Percentiles rank a stretch among this genome's conserved stretches.
phyloP scores from a whole-genome alignment of 2,329 filamentous ascomycete genomes.

The Cercospora beticola region DNA sequence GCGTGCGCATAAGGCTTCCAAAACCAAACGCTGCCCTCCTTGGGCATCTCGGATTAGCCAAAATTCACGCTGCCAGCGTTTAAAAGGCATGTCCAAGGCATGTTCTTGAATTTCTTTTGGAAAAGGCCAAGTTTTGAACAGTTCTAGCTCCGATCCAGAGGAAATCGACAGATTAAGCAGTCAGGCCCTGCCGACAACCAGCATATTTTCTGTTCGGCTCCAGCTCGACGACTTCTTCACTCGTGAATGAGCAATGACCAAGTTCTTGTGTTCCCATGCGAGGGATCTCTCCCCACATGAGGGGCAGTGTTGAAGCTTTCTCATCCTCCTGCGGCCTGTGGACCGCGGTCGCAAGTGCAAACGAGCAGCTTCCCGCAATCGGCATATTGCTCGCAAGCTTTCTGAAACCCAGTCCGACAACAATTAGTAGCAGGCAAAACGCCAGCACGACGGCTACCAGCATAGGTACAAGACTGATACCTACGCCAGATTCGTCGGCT shows the following conservation, averaged over 20 bases:
- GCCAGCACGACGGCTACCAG: conserved; percentile 2
- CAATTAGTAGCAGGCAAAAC: conserved; percentile 5
- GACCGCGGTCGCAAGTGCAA: conserved; percentile 27
- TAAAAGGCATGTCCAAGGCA: no score
- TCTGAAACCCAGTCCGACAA: conserved; percentile 14
- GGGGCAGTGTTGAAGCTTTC: conserved; percentile 22
- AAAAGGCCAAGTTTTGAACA: no score
- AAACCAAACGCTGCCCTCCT: background rate
- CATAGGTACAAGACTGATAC: background rate
- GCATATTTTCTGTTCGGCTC: background rate
- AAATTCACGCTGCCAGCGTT: no score
- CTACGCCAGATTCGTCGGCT: background rate
- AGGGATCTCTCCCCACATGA: conserved; percentile 26
- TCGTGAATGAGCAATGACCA: conserved; percentile 27
- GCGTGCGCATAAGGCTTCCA: background rate
- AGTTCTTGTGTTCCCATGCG: conserved; percentile 10
- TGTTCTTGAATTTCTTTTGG: no score
- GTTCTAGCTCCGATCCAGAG: no score
- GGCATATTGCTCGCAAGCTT: conserved; percentile 22
- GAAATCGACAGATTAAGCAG: no score
- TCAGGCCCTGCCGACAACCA: no score
- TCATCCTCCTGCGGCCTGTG: conserved; percentile 21
- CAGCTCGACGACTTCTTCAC: background rate
- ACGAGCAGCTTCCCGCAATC: conserved; percentile 22
- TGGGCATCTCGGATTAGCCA: no score